phyloP scores from a whole-genome alignment of 257 asterid species.

The Anisodus tanguticus region DNA sequence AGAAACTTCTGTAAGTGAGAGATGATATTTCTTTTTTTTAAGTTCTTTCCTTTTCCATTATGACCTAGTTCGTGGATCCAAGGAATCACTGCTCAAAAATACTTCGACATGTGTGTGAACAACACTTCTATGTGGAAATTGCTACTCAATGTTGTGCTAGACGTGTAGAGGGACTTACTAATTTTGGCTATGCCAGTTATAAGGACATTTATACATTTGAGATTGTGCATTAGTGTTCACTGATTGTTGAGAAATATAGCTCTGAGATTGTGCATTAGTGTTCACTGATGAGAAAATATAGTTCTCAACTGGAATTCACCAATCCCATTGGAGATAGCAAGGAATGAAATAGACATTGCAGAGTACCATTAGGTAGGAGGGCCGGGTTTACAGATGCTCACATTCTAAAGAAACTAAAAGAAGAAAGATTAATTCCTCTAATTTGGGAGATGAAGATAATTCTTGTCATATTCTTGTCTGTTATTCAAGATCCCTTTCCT shows the following conservation, averaged over 20 bases:
- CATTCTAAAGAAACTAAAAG: not conserved
- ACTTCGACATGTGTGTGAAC: not conserved
- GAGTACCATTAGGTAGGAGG: not conserved
- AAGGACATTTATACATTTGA: not conserved
- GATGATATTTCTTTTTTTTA: not conserved
- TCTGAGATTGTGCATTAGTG: slow-evolving; percentile 16
- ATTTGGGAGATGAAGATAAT: not conserved
- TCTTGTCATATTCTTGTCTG: not conserved
- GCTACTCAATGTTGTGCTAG: not conserved
- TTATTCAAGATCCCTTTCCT: not conserved
- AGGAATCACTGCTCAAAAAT: not conserved
- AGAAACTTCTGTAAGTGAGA: not conserved
- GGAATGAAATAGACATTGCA: not conserved
- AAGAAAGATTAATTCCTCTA: not conserved
- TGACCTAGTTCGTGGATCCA: not conserved
- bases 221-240: not conserved
- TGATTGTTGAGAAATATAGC: slow-evolving; percentile 12
- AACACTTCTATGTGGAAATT: not conserved
- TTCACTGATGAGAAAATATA: not conserved
- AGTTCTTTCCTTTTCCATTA: not conserved
- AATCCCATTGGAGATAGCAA: slow-evolving; percentile 8
- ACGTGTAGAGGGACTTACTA: not conserved
- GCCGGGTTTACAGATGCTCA: not conserved
- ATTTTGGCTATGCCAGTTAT: not conserved
- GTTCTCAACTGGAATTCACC: not conserved